Percentiles rank a stretch among this genome's conserved stretches.
phyloP scores from a whole-genome alignment of 106 monocot species.

The Cymbidium sinense region DNA sequence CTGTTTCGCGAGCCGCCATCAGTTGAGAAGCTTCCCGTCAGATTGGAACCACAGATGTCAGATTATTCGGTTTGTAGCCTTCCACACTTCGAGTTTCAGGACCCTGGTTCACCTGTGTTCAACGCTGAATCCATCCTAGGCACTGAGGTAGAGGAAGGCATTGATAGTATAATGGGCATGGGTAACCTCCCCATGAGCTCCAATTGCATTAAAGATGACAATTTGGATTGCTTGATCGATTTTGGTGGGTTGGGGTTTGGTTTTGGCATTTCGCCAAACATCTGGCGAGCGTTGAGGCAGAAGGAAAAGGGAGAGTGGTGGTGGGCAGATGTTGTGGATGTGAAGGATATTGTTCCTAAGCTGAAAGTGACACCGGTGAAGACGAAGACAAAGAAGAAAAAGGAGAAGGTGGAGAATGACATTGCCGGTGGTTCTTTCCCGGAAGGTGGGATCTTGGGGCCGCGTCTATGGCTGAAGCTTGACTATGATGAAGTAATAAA shows the following conservation, averaged over 20 bases:
- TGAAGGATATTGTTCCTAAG: conserved; percentile 53
- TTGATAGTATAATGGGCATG: conserved; percentile 89
- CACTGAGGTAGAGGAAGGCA: conserved; percentile 67
- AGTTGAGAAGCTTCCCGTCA: conserved; percentile 1
- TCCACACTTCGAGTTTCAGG: conserved; percentile 13
- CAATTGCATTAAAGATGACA: background rate
- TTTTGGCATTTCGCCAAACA: conserved; percentile 13
- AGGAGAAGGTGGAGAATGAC: conserved; percentile 16
- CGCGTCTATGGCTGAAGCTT: conserved; percentile 3
- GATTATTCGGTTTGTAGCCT: conserved; percentile 15
- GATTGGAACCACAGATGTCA: background rate
- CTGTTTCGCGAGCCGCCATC: conserved; percentile 21
- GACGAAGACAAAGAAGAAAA: conserved; percentile 9
- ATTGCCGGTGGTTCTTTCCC: background rate
- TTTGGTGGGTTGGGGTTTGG: too few species aligned
- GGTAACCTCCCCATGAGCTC: conserved; percentile 30
- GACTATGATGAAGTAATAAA: background rate
- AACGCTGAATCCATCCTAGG: conserved; percentile 80
- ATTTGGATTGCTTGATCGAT: conserved; percentile 23
- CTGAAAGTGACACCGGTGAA: conserved; percentile 6
- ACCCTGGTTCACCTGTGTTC: conserved; percentile 35
- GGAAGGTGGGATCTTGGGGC: background rate
- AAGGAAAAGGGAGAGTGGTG: conserved; percentile 60
- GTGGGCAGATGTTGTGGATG: conserved; percentile 41
- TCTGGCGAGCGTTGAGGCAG: conserved; percentile 32